Evolutionary conservation across 2,329 filamentous ascomycete species (phyloP).

Genomic region (Aspergillus fumigatiaffinis): DNA sequence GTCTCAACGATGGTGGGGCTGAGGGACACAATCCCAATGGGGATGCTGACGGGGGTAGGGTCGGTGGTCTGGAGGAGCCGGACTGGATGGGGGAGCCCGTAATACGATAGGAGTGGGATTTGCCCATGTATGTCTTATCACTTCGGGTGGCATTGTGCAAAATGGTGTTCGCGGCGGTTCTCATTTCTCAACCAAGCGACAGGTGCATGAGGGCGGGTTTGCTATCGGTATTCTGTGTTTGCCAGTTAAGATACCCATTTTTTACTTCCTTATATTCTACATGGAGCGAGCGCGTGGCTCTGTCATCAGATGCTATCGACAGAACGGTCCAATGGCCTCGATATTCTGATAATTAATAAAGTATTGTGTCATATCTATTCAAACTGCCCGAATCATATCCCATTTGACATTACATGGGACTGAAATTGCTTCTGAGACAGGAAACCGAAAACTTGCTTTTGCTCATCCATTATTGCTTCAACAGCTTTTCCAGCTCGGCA

Average conservation of each 20-base stretch:
- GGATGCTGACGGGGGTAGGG: conserved; percentile 23
- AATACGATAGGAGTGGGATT: conserved; percentile 32
- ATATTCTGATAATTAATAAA: background rate
- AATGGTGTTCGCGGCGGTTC: background rate
- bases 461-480: conserved; percentile 43
- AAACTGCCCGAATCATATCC: conserved; percentile 22
- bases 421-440: background rate
- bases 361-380: background rate
- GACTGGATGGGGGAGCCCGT: conserved; percentile 50
- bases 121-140: background rate
- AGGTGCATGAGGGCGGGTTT: background rate
- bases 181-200: background rate
- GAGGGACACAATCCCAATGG: conserved; percentile 18
- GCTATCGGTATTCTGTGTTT: background rate
- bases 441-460: background rate
- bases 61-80: conserved; percentile 38
- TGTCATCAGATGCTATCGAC: background rate
- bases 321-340: background rate
- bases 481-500: conserved; percentile 65
- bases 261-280: conserved; percentile 1
- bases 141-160: background rate
- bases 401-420: conserved; percentile 10
- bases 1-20: conserved; percentile 18
- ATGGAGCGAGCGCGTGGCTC: background rate
- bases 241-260: conserved; percentile 10